Evolutionary conservation across 1,284 basidiomycete species (phyloP), one percentile per base, ranked within the genome.

Genomic region (Chondrostereum purpureum): DNA sequence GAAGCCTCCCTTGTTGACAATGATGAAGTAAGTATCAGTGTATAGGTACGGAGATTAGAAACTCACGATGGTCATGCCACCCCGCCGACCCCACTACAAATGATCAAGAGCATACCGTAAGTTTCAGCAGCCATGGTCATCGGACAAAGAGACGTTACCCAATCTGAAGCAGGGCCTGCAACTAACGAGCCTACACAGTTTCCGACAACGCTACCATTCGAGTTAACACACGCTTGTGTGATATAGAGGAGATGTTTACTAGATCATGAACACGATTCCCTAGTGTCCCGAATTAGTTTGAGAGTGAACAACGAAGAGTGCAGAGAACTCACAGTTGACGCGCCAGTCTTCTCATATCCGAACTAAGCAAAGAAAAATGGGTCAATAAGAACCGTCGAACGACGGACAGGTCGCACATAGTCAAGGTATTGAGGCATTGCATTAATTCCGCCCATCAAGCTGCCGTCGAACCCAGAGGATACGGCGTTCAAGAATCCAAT

Each of bases 401-500:
- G 14, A 39, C 53, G 4, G n/a, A n/a, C n/a, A n/a, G n/a, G n/a
- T n/a, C n/a, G n/a, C 43, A 59, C 58, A 38, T 43, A 57, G 34
- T 54, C 23, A 18, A 54, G 43, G 36, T 58, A 59, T 35, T 59
- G 58, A 16, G 47, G 43, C 58, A 60, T 60, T 3, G 51, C 58
- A 48, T 60, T 60, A 42, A 60, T 58, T 8, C 57, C 58, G 39
- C 56, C 48, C 57, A 60, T 58, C 23, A 60, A 47, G 44, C 55
- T 56, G 13, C 58, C 57, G 43, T 60, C 58, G 41, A 60, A 60
- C 8, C 58, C 58, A 19, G 52, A 55, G 6, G 57, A 58, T 2
- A 58, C 58, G 4, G 58, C 58, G 45, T 60, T 60, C 22, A 60
- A 44, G 39, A 56, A 60, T 8, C 58, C 58, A 33, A 60, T 52